phyloP scores from a whole-genome alignment of 345 rosid genomes.

The Sisymbrium irio region DNA sequence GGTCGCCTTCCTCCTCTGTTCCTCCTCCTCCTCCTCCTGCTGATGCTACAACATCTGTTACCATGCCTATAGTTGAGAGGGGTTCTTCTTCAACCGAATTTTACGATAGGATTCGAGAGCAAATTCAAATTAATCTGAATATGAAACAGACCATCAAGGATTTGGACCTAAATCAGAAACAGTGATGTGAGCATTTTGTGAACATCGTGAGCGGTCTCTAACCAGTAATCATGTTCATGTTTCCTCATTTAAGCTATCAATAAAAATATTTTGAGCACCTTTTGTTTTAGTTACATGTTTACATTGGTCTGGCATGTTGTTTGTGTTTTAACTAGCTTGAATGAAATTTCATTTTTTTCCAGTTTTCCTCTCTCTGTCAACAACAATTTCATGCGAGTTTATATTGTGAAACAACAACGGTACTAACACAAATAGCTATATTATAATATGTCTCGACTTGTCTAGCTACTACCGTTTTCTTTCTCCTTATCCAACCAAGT shows the following conservation, averaged over 20 bases:
- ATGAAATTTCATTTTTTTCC: not conserved
- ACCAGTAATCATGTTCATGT: not conserved
- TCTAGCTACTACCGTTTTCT: too few species aligned
- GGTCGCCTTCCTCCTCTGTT: not conserved
- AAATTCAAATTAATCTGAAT: not conserved
- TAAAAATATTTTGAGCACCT: not conserved
- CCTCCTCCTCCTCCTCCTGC: not conserved
- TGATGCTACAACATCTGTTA: constrained; percentile 1
- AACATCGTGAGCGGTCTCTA: not conserved
- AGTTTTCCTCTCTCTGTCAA: not conserved
- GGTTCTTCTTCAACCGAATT: constrained; percentile 1
- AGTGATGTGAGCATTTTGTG: constrained; percentile 3
- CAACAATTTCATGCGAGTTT: not conserved
- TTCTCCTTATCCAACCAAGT: not conserved
- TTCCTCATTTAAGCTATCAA: not conserved
- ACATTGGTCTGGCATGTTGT: not conserved
- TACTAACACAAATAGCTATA: not conserved
- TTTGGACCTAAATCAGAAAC: constrained; percentile 21
- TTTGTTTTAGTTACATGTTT: not conserved
- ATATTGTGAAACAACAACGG: not conserved
- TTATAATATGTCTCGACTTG: not conserved
- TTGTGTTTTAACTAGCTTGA: not conserved
- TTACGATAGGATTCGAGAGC: not conserved
- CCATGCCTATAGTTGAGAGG: constrained; percentile 2
- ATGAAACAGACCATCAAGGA: not conserved